Evolutionary conservation across 768 basidiomycete species (phyloP), one percentile per base, ranked within the genome.

Genomic region (Cyclocybe aegerita): DNA sequence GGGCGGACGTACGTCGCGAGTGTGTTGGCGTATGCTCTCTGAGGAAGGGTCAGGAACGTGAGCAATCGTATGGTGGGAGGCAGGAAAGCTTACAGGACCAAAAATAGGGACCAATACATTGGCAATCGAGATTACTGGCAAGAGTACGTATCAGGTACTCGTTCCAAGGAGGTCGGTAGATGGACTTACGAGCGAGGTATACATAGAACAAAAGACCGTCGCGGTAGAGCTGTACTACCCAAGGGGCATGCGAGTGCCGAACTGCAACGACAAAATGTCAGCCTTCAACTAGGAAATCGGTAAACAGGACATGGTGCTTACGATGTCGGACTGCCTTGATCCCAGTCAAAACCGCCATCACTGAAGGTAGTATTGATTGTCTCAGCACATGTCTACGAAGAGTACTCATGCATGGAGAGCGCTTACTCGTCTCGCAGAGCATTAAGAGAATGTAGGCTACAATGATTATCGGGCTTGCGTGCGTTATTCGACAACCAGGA

Each of bases 171-270:
- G 4, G 11, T 29, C 30, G 39, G 11, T 0, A 14, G 43, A 10
- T 30, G 39, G 9, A 59, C 65, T 23, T 43, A 72, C 71, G 48
- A 9, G 71, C 54, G 23, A 70, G 57, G 47, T 67, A 72, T 29
- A 65, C 40, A 52, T 73, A 73, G 46, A 71, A 74, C 9, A 73
- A 31, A 32, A 73, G 53, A 5, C 71, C 70, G 46, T 74, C 71
- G 38, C 61, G 57, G 46, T 74, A 71, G 15, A 74, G 52, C 48
- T 67, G 65, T n/a, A 63, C 46, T 5, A 73, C 60, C 66, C 73
- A 71, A 0, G 60, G 57, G 4, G 65, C 61, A 11, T 56, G 56
- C 15, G 68, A 63, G 31, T 62, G 60, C 31, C 65, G 64, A 17
- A 71, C 71, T 71, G 32, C 4, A 35, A 12, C 36, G 23, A 23